Base-by-base conservation (phyloP, 2,329 filamentous ascomycete genomes). In the Pseudocercospora fuligena region DNA sequence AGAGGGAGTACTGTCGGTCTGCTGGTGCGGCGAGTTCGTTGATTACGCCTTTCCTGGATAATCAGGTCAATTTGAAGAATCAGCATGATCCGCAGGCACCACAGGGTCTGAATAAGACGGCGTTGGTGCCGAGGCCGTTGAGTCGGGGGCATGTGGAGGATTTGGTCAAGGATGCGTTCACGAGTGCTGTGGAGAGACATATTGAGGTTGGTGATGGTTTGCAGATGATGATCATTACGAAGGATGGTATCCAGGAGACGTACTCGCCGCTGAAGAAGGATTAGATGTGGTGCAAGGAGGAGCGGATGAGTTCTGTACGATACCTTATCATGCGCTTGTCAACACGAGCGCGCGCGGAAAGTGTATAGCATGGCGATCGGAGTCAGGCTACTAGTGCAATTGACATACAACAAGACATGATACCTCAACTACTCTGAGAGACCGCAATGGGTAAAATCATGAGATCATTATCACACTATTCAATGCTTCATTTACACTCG, bases 11-110 rank as follows among this genome's bases (percentile, higher is more conserved):
- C 83, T 97, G 94, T 83, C 89, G 94, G 72, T 94, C 95, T 40
- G 95, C 92, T 49, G 95, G 95, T 75, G 94, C 95, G 14, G 91
- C 93, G 62, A 74, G 71, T 57, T 95, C 92, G 76, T 83, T 99
- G 80, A 99, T 99, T 82, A 99, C 97, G 92, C 95, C 95, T 1
- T 99, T 99, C 86, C 83, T 99, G 77, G 95, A 99, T 81, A 99
- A 99, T 81, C 96, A 99, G 83, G 95, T 99, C 84, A 98, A 98
- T 84, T 94, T 94, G 86, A 99, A 97, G 88, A 99, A 99, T 80
- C 94, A 97, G 84, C 97, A 97, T 79, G 86, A 95, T 64, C 93
- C 94, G 11, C 92, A 90, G 56, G 94, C 92, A 74, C 93, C 93
- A 65, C 87, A 88, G 67, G 94, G 94, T 51, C 92, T 97, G 80